Base-by-base conservation (phyloP, 2,329 filamentous ascomycete genomes). In the Pseudogymnoascus destructans region DNA sequence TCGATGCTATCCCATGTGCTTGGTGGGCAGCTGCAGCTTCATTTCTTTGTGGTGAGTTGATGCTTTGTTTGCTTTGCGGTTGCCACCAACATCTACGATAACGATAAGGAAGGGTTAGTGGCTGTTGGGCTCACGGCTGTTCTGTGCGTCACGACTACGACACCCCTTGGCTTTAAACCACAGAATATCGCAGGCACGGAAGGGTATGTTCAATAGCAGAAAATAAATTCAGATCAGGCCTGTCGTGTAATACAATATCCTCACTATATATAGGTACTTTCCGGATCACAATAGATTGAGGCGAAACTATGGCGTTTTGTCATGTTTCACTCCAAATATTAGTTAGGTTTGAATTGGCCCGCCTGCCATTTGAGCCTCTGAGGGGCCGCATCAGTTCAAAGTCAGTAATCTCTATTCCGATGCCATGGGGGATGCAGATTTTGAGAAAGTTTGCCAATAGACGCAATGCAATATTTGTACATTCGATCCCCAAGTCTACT, bases 381-480 rank as follows among this genome's bases (percentile, higher is more conserved):
- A 52, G 46, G n/a, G 9, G 46, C 25, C 8, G n/a, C 46, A 30
- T 52, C n/a, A 30, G 46, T 30, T 9, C 9, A 30, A 15, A 15
- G 46, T 30, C 25, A 52, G 46, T 17, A 52, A 49, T 52, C 46
- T 30, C 46, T 11, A 52, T 52, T 30, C 23, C 9, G 15, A 17
- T 7, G n/a, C 9, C 25, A 17, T 52, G 15, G 7, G 15, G 30
- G 46, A 30, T 9, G 8, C 25, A 52, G n/a, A 30, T 52, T 49
- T 27, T 52, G 46, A 52, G 23, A 52, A 52, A 52, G 46, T 52
- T 30, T 52, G 46, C 46, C 46, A 30, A 56, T 38, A 56, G 54
- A n/a, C 54, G 54, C 4, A 56, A 56, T 38, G 30, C 21, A 38
- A 38, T 56, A 56, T 56, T 56, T 56, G 30, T 56, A 56, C 54